Evolutionary conservation across 106 monocot genomes (phyloP).

Genomic region (Narthecium ossifragum): DNA sequence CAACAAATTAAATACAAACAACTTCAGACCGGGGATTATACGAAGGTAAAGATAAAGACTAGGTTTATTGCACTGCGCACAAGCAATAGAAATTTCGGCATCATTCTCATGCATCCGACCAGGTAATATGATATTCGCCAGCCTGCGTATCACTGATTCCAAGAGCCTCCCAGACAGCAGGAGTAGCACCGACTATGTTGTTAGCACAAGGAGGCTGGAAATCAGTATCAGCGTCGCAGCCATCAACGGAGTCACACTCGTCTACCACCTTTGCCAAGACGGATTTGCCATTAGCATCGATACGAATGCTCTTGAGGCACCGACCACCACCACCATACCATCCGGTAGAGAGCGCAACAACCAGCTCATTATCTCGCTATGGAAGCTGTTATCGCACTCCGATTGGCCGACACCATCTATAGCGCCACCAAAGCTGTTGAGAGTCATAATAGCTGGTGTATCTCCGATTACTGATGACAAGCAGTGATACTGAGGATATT

Average conservation of each 20-base stretch:
- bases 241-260: conserved; percentile 1
- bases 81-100: too few species aligned
- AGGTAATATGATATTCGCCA: conserved; percentile 5
- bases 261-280: not conserved
- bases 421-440: conserved; percentile 8
- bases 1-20: too few species aligned
- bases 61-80: too few species aligned
- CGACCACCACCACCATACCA: conserved; percentile 9
- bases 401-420: conserved; percentile 19
- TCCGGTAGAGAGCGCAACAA: conserved; percentile 16
- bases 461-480: conserved; percentile 8
- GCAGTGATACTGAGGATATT: conserved; percentile 17
- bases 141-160: not conserved
- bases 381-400: conserved; percentile 16
- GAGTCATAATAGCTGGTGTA: not conserved
- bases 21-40: too few species aligned
- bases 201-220: conserved; percentile 1
- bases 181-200: conserved; percentile 1
- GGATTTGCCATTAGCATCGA: not conserved
- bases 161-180: not conserved
- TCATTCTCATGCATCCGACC: conserved; percentile 2
- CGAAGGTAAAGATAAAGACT: too few species aligned
- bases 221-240: not conserved
- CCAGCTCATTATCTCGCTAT: conserved; percentile 12
- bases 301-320: not conserved